Evolutionary conservation across 495 filamentous ascomycete genomes (phyloP), one percentile per base, ranked within the genome.

Genomic region (Poronia punctata): DNA sequence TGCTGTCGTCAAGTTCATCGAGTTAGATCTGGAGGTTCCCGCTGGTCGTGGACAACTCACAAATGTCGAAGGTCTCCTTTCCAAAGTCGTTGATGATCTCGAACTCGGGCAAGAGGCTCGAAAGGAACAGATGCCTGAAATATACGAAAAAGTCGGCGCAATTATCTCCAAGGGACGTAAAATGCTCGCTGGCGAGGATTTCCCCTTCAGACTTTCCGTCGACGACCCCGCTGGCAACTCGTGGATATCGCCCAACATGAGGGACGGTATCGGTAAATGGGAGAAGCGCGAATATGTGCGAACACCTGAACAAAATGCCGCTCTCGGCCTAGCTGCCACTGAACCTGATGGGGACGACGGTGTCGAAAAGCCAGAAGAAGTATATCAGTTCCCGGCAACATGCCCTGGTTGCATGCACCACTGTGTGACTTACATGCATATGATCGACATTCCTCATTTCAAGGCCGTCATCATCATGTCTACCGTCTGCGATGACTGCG

Each of bases 191-290:
- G 79, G 86, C 10, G 68, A 78, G 7, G 74, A 69, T 2, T 89
- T 90, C 54, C 92, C 93, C n/a, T 95, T 97, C 69, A 79, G 82
- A 5, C 64, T 97, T 22, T 77, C 74, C 8, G 59, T 95, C 22
- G 86, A 99, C 58, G 92, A 99, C 52, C 84, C 84, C 2, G 84
- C 88, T 3, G 92, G 92, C n/a, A 99, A 99, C 70, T 93, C 86
- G 3, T 97, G 85, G 76, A 93, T 99, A 52, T 87, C 94, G 35
- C 92, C 92, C 21, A 82, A 84, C 45, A 74, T 82, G 40, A 65
- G 74, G 27, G 85, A 90, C 52, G 62, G 67, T 38, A 78, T 84
- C 5, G 81, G 78, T 34, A 96, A 95, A 61, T 96, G 88, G 76
- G 70, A 68, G 18, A 82, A 85, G 49, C 71, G 68, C 27, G 83